Evolutionary conservation across 257 asterid genomes (phyloP).

Genomic region (Plantago elongata): DNA sequence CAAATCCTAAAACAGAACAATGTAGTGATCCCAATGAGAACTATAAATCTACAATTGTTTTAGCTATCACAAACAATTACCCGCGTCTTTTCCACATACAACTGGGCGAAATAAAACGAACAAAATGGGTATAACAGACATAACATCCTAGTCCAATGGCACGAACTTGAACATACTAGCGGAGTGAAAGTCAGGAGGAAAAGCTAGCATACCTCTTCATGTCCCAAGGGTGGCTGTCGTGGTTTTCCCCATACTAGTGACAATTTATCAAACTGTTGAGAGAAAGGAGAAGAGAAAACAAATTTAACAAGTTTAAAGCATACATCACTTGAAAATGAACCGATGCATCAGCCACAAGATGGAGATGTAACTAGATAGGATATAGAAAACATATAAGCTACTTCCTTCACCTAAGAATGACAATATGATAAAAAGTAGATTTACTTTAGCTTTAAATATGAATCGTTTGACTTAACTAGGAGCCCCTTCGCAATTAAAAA

Average conservation of each 20-base stretch:
- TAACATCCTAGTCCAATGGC: not conserved
- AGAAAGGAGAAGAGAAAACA: conserved; percentile 23
- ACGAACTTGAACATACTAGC: not conserved
- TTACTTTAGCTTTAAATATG: too few relatives aligned
- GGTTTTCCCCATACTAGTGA: conserved; percentile 98
- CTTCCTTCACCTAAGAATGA: too few relatives aligned
- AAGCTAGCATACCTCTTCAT: conserved; percentile 59
- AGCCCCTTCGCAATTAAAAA: too few relatives aligned
- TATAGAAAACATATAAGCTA: too few relatives aligned
- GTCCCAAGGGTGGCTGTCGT: conserved; percentile 81
- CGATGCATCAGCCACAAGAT: not conserved
- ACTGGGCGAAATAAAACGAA: too few relatives aligned
- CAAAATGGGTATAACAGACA: too few relatives aligned
- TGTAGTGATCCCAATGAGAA: not conserved
- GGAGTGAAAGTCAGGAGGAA: conserved; percentile 9
- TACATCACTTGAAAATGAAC: conserved; percentile 2
- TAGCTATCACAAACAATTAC: too few relatives aligned
- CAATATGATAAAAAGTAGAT: too few relatives aligned
- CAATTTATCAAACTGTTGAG: conserved; percentile 64
- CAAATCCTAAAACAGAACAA: conserved; percentile 3
- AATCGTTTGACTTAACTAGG: too few relatives aligned
- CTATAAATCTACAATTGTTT: too few relatives aligned
- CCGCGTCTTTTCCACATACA: too few relatives aligned
- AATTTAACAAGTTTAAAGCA: conserved; percentile 3
- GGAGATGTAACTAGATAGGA: not conserved